Percentiles rank a stretch among this genome's conserved stretches.
phyloP scores from a whole-genome alignment of 345 rosid species.

The Dipteronia dyeriana region DNA sequence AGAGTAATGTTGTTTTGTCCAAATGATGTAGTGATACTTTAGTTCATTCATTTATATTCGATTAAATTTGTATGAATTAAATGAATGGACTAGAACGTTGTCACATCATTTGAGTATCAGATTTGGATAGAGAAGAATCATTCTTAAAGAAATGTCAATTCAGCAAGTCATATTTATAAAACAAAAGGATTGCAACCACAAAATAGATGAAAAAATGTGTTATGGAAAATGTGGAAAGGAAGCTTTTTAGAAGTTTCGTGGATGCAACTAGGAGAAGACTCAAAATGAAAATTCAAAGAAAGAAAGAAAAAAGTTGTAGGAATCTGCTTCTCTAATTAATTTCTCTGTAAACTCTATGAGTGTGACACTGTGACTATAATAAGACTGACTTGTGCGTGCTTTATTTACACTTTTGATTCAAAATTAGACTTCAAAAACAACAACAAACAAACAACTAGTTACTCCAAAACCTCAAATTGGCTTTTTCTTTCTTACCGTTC shows the following conservation, averaged over 20 bases:
- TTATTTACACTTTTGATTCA: constrained; percentile 9
- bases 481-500: constrained; percentile 15
- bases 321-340: constrained; percentile 3
- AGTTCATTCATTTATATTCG: too few relatives aligned
- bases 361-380: neutral
- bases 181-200: too few relatives aligned
- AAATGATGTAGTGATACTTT: too few relatives aligned
- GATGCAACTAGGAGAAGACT: neutral
- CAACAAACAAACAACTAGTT: neutral
- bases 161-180: too few relatives aligned
- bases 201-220: too few relatives aligned
- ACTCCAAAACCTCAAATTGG: neutral
- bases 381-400: neutral
- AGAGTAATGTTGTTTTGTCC: too few relatives aligned
- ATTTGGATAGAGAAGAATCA: too few relatives aligned
- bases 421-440: constrained; percentile 14
- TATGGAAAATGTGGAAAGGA: neutral
- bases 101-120: too few relatives aligned
- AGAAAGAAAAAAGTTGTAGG: neutral
- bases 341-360: neutral
- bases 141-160: too few relatives aligned
- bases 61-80: too few relatives aligned
- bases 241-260: constrained; percentile 24
- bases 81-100: too few relatives aligned
- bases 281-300: constrained; percentile 22